These are phyloP conservation scores for Kluyveromyces wickerhamii DNA, from an alignment of 805 yeast species.

Conservation along the genomic window DNA sequence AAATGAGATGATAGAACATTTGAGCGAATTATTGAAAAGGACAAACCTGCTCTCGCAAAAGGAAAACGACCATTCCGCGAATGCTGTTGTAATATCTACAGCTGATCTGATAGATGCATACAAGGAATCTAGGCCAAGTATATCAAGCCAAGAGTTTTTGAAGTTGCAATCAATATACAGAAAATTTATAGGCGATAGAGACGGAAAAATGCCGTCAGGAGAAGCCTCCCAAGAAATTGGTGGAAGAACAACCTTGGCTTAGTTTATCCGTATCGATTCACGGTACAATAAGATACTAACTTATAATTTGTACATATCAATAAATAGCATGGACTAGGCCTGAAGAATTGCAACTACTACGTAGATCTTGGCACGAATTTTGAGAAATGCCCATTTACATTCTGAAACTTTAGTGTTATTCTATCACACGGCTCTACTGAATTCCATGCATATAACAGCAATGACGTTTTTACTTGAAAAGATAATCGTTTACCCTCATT, in stretches of 20 bases:
- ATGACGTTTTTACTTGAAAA: no score
- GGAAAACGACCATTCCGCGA: neutral
- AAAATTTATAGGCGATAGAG: constrained; percentile 68
- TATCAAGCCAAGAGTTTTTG: constrained; percentile 59
- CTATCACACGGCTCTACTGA: no score
- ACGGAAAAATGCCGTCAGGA: constrained; percentile 86
- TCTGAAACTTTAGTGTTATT: no score
- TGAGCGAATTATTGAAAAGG: neutral
- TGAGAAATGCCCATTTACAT: no score
- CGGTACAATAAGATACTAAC: no score
- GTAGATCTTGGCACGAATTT: no score
- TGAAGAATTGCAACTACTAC: no score
- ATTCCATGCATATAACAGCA: no score
- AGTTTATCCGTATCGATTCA: no score
- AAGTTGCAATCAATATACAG: constrained; percentile 59
- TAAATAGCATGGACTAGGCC: no score
- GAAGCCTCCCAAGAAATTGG: constrained; percentile 74
- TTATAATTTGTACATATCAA: no score
- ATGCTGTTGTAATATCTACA: constrained; percentile 39
- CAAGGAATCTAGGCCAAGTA: constrained; percentile 80
- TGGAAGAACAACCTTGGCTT: constrained; percentile 78
- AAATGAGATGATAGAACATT: neutral
- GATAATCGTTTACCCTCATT: no score
- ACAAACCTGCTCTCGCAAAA: neutral
- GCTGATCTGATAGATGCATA: constrained; percentile 56